Conservation (phyloP, 129 eudicot species). For the Artemisia argyi region DNA sequence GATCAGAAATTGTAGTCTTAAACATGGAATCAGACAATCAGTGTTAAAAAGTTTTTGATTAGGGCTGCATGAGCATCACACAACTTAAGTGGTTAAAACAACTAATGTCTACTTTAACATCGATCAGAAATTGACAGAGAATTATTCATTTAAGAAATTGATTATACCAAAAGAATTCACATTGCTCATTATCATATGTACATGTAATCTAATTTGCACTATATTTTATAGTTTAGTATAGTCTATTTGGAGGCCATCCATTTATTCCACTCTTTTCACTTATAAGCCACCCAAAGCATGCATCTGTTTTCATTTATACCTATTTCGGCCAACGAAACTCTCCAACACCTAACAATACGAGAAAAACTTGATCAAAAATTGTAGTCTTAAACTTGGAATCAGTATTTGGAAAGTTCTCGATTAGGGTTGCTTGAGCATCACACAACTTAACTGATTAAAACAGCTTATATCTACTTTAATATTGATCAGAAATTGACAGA, state of each 20-base stretch:
- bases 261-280: no score
- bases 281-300: no score
- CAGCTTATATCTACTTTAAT: no score
- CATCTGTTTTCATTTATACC: no score
- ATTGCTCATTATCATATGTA: not conserved
- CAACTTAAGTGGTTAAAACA: not conserved
- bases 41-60: not conserved
- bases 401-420: no score
- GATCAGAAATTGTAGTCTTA: constrained; percentile 16
- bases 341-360: constrained; percentile 54
- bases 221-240: no score
- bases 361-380: not conserved
- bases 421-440: not conserved
- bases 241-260: no score
- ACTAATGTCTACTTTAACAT: no score
- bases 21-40: not conserved
- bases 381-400: not conserved
- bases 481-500: no score
- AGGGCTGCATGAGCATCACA: not conserved
- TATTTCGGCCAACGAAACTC: constrained; percentile 35
- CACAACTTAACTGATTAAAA: not conserved
- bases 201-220: no score
- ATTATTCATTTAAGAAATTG: not conserved
- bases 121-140: no score
- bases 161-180: not conserved